A percentile compares a stretch with the other conserved stretches of the same genome.
Evolutionary conservation across 345 rosid genomes (phyloP).

Genomic region (Mangifera indica): DNA sequence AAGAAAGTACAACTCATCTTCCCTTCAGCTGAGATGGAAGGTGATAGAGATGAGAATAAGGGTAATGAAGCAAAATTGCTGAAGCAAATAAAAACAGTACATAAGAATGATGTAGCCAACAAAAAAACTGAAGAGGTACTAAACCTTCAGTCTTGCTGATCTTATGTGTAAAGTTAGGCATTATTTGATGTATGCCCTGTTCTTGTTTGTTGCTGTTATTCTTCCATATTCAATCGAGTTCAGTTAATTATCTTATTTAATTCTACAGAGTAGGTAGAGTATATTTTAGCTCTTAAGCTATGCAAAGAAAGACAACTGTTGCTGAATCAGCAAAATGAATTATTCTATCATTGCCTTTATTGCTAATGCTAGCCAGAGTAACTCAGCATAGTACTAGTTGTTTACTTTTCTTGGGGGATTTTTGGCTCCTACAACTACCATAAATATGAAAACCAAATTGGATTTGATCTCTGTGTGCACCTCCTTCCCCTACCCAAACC

Average conservation of each 20-base stretch:
- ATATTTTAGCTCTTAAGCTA: background rate
- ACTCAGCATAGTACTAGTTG: background rate
- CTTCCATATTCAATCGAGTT: background rate
- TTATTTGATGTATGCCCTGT: background rate
- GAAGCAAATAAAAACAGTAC: background rate
- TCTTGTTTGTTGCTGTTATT: background rate
- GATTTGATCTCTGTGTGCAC: background rate
- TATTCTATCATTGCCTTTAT: background rate
- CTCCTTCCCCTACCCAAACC: background rate
- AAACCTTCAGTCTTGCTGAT: background rate
- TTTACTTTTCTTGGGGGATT: background rate
- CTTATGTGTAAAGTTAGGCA: background rate
- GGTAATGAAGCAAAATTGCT: background rate
- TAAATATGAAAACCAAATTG: background rate
- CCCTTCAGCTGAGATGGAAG: background rate
- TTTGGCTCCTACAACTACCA: background rate
- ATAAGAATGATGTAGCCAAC: background rate
- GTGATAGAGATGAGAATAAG: background rate
- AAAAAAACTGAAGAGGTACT: slow-evolving; percentile 7
- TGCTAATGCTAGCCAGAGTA: background rate
- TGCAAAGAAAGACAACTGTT: background rate
- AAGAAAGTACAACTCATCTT: slow-evolving; percentile 7
- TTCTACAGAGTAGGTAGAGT: background rate
- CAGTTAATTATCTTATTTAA: background rate
- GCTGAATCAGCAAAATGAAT: background rate